Base-by-base conservation (phyloP, 257 asterid genomes). In the Primulina tabacum region DNA sequence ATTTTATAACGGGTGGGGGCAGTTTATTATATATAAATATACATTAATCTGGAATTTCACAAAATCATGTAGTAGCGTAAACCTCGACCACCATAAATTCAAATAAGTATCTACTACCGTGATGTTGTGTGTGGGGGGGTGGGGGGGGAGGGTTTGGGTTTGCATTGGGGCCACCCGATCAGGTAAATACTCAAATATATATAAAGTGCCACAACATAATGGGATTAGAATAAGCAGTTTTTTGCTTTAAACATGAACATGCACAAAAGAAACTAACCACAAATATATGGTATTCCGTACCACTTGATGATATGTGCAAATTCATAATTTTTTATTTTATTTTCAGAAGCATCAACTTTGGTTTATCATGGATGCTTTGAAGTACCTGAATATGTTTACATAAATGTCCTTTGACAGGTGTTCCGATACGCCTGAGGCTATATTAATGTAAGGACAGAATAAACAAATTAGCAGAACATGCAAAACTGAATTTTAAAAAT, bases 341-440 rank as follows among this genome's bases (percentile, higher is more conserved):
- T 50, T 16, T 50, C 2, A 16, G 56, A 50, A 16, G 56, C 56
- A 16, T 14, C 17, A 43, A 14, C 17, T 66, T 61, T 28, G 47
- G 65, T 28, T 57, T 57, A 73, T 32, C 18, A 50, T 70, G 43
- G 62, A 58, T 62, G 72, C 76, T 50, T 71, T 8, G 56, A 74
- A 43, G 82, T 82, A 93, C 99, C 95, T 93, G 96, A 65, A 84
- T 86, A 83, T 94, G 97, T 64, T 88, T 91, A 92, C 99, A 94
- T 56, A 87, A 77, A 63, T 62, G 85, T 71, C 99, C 99, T 83
- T 94, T 94, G 60, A 86, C 97, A 21, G 99, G 97, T 77, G 86
- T 85, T 76, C 61, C 82, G 59, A 94, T 85, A 32, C 89, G 92
- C 80, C 4, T 86, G 72, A 82, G 82, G 86, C 99, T 94, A 95